Conservation (phyloP, 495 filamentous ascomycete genomes). For the Neurospora sp. region DNA sequence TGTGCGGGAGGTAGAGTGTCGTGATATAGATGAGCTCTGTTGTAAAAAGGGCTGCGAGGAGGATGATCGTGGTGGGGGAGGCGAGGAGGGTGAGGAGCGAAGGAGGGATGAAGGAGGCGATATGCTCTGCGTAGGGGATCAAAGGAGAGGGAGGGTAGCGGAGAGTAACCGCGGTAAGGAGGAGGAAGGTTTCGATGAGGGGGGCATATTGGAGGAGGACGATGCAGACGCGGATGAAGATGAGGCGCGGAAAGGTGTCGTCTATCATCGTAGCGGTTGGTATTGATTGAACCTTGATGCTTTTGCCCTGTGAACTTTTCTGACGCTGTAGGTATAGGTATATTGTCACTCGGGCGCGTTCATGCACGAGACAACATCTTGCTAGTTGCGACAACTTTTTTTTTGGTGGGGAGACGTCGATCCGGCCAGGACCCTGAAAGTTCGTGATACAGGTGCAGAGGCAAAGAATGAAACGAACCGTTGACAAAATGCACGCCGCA, state of each 20-base stretch:
- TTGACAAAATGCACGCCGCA: neutral
- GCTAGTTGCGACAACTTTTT: neutral
- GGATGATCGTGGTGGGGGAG: neutral
- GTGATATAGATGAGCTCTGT: conserved; percentile 45
- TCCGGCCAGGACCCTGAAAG: neutral
- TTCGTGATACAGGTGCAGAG: neutral
- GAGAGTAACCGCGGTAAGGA: conserved; percentile 18
- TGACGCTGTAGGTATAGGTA: neutral
- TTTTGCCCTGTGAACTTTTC: neutral
- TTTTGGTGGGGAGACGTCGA: neutral
- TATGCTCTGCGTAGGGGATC: neutral
- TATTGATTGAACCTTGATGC: neutral
- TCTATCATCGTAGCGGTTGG: conserved; percentile 21
- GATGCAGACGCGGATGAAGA: conserved; percentile 43
- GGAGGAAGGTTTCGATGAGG: conserved; percentile 39
- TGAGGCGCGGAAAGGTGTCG: conserved; percentile 21
- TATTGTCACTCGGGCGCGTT: neutral
- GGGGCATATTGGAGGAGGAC: conserved; percentile 42
- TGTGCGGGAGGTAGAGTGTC: conserved; percentile 45
- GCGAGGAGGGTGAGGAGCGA: neutral
- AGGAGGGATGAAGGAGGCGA: neutral
- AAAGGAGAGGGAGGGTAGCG: neutral
- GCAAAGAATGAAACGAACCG: neutral
- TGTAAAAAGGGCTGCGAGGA: conserved; percentile 24
- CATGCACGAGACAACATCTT: neutral